These are phyloP conservation scores for Phytophthora pistaciae DNA, from an alignment of 352 stramenopile species.

Conservation along the genomic window DNA sequence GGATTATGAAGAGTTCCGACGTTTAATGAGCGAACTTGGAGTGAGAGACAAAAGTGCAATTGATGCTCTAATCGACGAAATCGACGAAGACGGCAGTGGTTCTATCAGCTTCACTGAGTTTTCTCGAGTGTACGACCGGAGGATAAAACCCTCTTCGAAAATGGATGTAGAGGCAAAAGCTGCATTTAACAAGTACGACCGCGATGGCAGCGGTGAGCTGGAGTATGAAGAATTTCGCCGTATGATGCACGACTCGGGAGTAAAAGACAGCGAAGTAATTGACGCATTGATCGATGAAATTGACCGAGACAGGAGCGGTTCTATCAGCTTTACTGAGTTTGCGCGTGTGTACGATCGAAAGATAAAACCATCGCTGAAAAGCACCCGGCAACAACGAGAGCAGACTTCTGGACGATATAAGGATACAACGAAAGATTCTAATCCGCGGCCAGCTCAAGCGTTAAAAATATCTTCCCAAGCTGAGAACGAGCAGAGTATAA, in stretches of 20 bases:
- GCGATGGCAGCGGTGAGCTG: conserved; percentile 55
- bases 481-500: conserved; percentile 24
- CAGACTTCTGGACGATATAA: background rate
- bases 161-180: conserved; percentile 31
- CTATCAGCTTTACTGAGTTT: conserved; percentile 60
- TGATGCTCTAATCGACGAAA: conserved; percentile 48
- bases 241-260: conserved; percentile 63
- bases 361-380: conserved; percentile 27
- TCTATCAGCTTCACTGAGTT: conserved; percentile 60
- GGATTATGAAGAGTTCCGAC: conserved; percentile 59
- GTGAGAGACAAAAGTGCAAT: conserved; percentile 54
- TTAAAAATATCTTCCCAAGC: conserved; percentile 19
- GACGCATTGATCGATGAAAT: conserved; percentile 52
- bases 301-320: conserved; percentile 48
- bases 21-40: conserved; percentile 63
- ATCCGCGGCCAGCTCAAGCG: background rate
- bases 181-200: conserved; percentile 55
- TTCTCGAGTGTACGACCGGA: conserved; percentile 35
- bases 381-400: conserved; percentile 10
- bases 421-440: background rate
- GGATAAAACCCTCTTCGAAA: conserved; percentile 24
- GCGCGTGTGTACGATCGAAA: conserved; percentile 37
- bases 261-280: conserved; percentile 54
- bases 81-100: conserved; percentile 51
- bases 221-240: conserved; percentile 61